phyloP scores from a whole-genome alignment of 768 basidiomycete genomes.

The Serendipita indica region DNA sequence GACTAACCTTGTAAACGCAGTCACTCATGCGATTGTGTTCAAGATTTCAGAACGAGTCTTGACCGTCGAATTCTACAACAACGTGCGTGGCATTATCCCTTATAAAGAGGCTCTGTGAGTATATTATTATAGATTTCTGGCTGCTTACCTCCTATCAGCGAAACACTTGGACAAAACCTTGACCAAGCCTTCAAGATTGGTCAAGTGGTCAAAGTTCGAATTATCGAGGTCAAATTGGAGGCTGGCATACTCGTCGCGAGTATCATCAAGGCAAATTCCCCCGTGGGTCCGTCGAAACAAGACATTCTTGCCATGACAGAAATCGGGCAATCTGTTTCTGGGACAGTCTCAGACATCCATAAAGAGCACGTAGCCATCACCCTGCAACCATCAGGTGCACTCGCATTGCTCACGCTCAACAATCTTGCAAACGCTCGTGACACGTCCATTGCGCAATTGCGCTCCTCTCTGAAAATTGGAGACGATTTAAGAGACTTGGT shows the following conservation, averaged over 20 bases:
- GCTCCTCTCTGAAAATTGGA: slow-evolving; percentile 45
- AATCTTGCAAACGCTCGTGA: slow-evolving; percentile 71
- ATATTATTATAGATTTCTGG: not conserved
- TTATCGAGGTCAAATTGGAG: slow-evolving; percentile 43
- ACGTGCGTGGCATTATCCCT: slow-evolving; percentile 69
- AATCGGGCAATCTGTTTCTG: slow-evolving; percentile 59
- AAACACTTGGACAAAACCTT: slow-evolving; percentile 40
- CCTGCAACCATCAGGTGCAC: slow-evolving; percentile 51
- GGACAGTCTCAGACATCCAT: slow-evolving; percentile 65
- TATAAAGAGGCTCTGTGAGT: slow-evolving; percentile 62
- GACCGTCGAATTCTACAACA: slow-evolving; percentile 83
- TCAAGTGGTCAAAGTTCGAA: slow-evolving; percentile 70
- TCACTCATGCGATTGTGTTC: slow-evolving; percentile 73
- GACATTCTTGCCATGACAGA: slow-evolving; percentile 38
- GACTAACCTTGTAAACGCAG: slow-evolving; percentile 50
- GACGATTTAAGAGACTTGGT: slow-evolving; percentile 62
- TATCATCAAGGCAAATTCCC: slow-evolving; percentile 60
- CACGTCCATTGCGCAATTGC: slow-evolving; percentile 50
- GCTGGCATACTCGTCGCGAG: slow-evolving; percentile 57
- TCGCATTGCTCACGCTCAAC: slow-evolving; percentile 74
- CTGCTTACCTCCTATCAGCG: slow-evolving; percentile 31
- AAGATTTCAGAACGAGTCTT: slow-evolving; percentile 67
- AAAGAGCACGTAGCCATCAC: slow-evolving; percentile 67
- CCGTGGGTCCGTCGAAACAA: slow-evolving; percentile 14
- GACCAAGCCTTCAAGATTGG: slow-evolving; percentile 58